Percentiles rank a stretch among this genome's conserved stretches.
Evolutionary conservation across 2,329 filamentous ascomycete species (phyloP).

Genomic region (Venturia asperata): DNA sequence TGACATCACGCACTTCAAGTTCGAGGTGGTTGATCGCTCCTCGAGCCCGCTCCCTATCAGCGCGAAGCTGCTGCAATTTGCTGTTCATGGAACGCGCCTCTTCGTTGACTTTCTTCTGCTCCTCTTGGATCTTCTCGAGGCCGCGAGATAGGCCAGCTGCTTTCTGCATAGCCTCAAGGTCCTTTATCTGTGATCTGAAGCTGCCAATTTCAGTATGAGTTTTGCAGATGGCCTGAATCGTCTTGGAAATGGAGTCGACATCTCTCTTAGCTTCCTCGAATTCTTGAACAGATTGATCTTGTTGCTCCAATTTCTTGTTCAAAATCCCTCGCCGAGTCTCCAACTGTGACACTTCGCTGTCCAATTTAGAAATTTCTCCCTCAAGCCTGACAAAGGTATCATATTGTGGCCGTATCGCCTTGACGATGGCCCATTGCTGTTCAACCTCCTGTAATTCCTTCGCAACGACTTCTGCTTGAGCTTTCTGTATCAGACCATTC

Average conservation of each 20-base stretch:
- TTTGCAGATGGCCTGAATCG: slow-evolving; percentile 67
- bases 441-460: slow-evolving; percentile 43
- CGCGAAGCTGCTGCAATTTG: slow-evolving; percentile 57
- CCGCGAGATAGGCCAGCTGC: slow-evolving; percentile 58
- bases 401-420: slow-evolving; percentile 48
- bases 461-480: slow-evolving; percentile 50
- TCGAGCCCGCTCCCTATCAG: slow-evolving; percentile 64
- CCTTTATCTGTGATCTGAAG: slow-evolving; percentile 65
- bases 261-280: slow-evolving; percentile 60
- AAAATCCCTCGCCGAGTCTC: slow-evolving; percentile 33
- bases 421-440: slow-evolving; percentile 39
- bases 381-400: slow-evolving; percentile 67
- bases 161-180: slow-evolving; percentile 69
- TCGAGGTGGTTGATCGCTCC: slow-evolving; percentile 64
- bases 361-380: slow-evolving; percentile 62
- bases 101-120: slow-evolving; percentile 60
- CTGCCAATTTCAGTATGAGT: slow-evolving; percentile 64
- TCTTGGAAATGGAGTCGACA: slow-evolving; percentile 67
- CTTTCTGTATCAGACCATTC: slow-evolving; percentile 46
- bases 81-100: slow-evolving; percentile 58
- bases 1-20: slow-evolving; percentile 67
- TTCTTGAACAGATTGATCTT: slow-evolving; percentile 61
- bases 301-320: slow-evolving; percentile 45
- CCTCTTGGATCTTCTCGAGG: slow-evolving; percentile 75
- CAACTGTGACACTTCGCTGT: slow-evolving; percentile 54